Conservation (phyloP, 2,329 filamentous ascomycete genomes). For the Fusarium proliferatum region DNA sequence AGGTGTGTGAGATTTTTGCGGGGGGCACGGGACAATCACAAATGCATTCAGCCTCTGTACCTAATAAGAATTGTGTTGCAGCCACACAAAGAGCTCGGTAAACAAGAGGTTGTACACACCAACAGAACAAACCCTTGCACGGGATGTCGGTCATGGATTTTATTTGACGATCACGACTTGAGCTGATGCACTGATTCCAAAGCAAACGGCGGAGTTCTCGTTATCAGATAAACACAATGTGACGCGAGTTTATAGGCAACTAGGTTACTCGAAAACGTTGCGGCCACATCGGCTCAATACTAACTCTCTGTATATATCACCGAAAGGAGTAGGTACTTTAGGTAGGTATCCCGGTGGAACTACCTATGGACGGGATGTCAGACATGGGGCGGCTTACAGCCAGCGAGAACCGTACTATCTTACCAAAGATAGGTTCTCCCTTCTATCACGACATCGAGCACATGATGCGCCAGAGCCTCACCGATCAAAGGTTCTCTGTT, state of each 20-base stretch:
- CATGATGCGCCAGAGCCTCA: conserved; percentile 24
- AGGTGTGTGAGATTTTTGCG: conserved; percentile 24
- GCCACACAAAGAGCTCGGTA: conserved; percentile 23
- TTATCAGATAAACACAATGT: neutral
- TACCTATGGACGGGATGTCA: neutral
- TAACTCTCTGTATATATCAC: neutral
- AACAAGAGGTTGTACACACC: conserved; percentile 32
- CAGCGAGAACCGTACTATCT: conserved; percentile 4
- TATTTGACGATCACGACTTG: conserved; percentile 27
- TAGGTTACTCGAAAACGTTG: neutral
- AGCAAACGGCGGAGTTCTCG: neutral
- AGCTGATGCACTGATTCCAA: conserved; percentile 5
- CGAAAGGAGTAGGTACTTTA: neutral
- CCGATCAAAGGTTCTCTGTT: conserved; percentile 4
- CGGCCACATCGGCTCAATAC: neutral
- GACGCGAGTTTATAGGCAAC: neutral
- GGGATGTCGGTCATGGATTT: conserved; percentile 31
- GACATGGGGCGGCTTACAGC: conserved; percentile 2
- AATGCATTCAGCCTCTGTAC: conserved; percentile 11
- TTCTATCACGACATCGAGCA: conserved; percentile 24
- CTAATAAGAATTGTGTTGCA: conserved; percentile 4
- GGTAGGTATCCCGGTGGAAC: neutral
- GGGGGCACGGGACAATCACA: conserved; percentile 11
- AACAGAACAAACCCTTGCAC: conserved; percentile 24
- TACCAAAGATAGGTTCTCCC: neutral